phyloP scores from a whole-genome alignment of 139 green algal species.

The Volvox africanus region DNA sequence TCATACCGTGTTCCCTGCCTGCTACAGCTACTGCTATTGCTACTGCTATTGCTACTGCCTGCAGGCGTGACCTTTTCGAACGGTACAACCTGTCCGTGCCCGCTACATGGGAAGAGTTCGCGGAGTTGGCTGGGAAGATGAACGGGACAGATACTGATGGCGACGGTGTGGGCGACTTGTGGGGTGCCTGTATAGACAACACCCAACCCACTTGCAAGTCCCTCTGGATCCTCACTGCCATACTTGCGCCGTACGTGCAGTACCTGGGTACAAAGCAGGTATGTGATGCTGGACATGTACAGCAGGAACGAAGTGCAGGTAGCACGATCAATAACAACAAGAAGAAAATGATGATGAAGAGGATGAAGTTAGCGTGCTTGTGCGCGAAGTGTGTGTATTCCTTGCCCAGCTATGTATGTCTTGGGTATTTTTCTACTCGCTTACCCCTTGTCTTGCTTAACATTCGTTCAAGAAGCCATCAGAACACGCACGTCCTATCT shows the following conservation, averaged over 20 bases:
- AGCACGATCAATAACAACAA: no score
- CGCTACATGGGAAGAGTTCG: constrained; percentile 46
- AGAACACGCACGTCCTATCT: no score
- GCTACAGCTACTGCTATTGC: no score
- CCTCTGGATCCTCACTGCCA: constrained; percentile 11
- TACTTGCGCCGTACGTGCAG: constrained; percentile 47
- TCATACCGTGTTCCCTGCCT: no score
- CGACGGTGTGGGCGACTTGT: constrained; percentile 41
- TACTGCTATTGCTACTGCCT: no score
- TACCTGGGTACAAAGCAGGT: constrained; percentile 40
- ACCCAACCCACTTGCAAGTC: constrained; percentile 30
- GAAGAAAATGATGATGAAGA: no score
- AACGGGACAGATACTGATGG: constrained; percentile 44
- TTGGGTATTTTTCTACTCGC: no score
- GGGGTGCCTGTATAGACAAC: constrained; percentile 29
- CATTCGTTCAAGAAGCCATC: no score
- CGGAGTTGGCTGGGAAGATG: constrained; percentile 19
- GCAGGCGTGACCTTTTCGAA: constrained; percentile 37
- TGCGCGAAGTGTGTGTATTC: no score
- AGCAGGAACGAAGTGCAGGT: constrained; percentile 9
- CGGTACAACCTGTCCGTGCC: constrained; percentile 31
- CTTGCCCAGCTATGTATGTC: no score
- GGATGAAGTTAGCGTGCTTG: no score
- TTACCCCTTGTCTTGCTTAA: no score
- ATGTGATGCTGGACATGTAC: constrained; percentile 27